These are phyloP conservation scores for Suhomyces yuchorum DNA, from an alignment of 1,139 yeast species.

Conservation along the genomic window DNA sequence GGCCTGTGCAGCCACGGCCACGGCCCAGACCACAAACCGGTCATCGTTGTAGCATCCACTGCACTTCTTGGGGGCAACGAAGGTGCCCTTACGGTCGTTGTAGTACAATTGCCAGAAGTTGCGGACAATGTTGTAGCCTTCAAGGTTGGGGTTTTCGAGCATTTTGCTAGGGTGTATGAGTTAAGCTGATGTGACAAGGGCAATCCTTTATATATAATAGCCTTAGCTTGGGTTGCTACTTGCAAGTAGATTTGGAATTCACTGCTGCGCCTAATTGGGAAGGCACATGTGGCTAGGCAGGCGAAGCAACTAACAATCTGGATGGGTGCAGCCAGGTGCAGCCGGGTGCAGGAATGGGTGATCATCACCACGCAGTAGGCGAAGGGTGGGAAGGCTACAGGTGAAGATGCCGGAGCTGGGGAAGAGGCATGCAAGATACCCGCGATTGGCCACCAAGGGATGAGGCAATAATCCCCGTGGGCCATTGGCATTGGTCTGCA, in stretches of 20 bases:
- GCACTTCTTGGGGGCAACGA: constrained; percentile 44
- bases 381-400: no score
- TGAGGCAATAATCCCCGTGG: no score
- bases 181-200: not conserved
- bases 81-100: constrained; percentile 45
- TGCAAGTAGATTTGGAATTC: constrained; percentile 5
- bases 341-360: constrained; percentile 3
- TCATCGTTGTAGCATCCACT: constrained; percentile 57
- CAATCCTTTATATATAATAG: constrained; percentile 3
- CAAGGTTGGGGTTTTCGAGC: constrained; percentile 46
- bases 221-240: constrained; percentile 5
- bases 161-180: constrained; percentile 21
- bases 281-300: constrained; percentile 3
- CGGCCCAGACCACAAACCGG: constrained; percentile 67
- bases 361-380: no score
- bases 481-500: no score
- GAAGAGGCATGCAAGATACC: no score
- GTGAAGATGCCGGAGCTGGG: no score
- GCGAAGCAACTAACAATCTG: constrained; percentile 2
- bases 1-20: constrained; percentile 64
- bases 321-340: not conserved
- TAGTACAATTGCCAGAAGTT: constrained; percentile 51
- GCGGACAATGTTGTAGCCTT: constrained; percentile 52
- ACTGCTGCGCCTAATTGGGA: constrained; percentile 10
- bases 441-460: no score